Evolutionary conservation across 768 basidiomycete species (phyloP).

Genomic region (Epithele typhae): DNA sequence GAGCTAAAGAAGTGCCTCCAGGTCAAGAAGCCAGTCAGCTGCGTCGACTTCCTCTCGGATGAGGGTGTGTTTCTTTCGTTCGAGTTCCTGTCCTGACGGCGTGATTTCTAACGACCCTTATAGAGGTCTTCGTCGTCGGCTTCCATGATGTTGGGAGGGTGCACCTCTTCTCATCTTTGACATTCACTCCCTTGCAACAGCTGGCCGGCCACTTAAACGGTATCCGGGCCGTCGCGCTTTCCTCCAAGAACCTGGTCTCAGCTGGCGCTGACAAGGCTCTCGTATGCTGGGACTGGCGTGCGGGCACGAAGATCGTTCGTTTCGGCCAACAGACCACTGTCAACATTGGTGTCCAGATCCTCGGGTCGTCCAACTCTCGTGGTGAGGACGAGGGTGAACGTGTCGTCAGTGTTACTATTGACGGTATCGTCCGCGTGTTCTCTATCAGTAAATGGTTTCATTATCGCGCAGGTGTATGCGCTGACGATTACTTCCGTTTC

Average conservation of each 20-base stretch:
- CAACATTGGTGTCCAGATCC: conserved; percentile 85
- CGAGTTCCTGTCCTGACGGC: background rate
- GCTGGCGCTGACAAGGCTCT: conserved; percentile 72
- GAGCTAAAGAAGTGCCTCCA: conserved; percentile 70
- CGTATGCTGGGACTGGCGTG: conserved; percentile 89
- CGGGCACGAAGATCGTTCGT: conserved; percentile 82
- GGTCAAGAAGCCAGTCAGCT: conserved; percentile 88
- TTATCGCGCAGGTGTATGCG: background rate
- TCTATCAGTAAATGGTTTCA: conserved; percentile 66
- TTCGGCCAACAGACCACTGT: conserved; percentile 93
- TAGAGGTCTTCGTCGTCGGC: conserved; percentile 88
- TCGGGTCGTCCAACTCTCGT: conserved; percentile 41
- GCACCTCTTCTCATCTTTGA: conserved; percentile 82
- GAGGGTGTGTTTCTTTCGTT: conserved; percentile 47
- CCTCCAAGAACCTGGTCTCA: conserved; percentile 80
- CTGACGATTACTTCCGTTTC: background rate
- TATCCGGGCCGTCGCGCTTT: conserved; percentile 85
- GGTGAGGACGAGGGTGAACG: conserved; percentile 64
- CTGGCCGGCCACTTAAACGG: conserved; percentile 84
- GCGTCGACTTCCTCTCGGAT: conserved; percentile 80
- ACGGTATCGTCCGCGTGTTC: conserved; percentile 87
- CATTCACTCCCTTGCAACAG: conserved; percentile 80
- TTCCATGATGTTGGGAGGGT: conserved; percentile 95
- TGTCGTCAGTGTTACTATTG: conserved; percentile 88
- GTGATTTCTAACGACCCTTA: background rate